Percentiles rank a stretch among this genome's conserved stretches.
Evolutionary conservation across 208 protist genomes (phyloP).

Genomic region (Novymonas esmeraldas): DNA sequence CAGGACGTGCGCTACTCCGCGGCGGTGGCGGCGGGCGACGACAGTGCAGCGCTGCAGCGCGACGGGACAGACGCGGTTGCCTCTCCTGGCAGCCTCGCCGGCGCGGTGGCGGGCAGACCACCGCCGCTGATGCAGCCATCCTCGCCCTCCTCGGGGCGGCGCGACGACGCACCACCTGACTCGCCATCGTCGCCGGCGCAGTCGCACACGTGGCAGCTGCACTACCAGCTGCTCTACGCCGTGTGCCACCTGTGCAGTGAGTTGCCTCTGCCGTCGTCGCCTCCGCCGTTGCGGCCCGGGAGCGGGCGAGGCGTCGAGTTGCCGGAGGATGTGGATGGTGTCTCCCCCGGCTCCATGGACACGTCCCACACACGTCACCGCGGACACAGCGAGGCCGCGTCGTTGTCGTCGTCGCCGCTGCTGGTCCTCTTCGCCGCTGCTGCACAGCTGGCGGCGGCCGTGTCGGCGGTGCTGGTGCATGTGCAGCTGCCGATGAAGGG

Average conservation of each 20-base stretch:
- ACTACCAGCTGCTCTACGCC: conserved; percentile 40
- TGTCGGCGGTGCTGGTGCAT: conserved; percentile 35
- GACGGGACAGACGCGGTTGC: not conserved
- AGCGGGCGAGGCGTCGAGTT: too few species aligned
- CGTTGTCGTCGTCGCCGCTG: too few species aligned
- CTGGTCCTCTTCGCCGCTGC: conserved; percentile 11
- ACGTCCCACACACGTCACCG: not conserved
- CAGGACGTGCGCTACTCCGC: not conserved
- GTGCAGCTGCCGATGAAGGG: conserved; percentile 51
- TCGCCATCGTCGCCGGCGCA: conserved; percentile 6
- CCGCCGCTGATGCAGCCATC: too few species aligned
- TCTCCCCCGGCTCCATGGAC: not conserved
- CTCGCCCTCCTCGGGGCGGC: too few species aligned
- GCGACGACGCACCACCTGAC: too few species aligned
- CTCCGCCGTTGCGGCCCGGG: not conserved
- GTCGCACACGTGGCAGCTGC: conserved; percentile 20
- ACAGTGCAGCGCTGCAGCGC: not conserved
- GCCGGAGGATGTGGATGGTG: not conserved
- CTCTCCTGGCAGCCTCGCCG: not conserved
- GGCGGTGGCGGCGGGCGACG: not conserved
- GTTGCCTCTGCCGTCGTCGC: conserved; percentile 14
- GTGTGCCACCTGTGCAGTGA: conserved; percentile 35
- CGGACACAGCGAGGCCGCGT: not conserved
- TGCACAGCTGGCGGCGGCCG: conserved; percentile 24
- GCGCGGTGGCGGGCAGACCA: too few species aligned